Conservation (phyloP, 345 rosid genomes). For the Citrus glauca region DNA sequence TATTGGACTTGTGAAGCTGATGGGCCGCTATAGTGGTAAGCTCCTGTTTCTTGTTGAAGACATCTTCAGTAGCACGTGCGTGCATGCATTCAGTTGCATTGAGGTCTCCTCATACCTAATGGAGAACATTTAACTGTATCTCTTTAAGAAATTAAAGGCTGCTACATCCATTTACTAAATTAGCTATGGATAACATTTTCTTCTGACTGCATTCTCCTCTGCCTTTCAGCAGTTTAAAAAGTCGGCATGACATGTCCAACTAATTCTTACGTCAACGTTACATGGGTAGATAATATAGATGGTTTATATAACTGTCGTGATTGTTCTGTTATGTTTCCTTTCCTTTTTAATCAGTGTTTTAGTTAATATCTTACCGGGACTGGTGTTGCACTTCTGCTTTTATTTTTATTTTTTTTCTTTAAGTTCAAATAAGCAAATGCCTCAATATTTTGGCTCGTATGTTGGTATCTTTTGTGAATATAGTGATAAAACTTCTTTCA, state of each 20-base stretch:
- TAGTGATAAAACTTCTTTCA: not conserved
- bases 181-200: not conserved
- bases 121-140: not conserved
- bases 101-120: not conserved
- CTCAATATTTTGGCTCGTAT: not conserved
- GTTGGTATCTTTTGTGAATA: not conserved
- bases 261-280: not conserved
- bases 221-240: not conserved
- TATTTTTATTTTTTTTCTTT: too few relatives aligned
- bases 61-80: not conserved
- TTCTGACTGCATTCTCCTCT: not conserved
- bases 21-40: conserved; percentile 92
- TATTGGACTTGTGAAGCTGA: conserved; percentile 81
- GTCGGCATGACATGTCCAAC: not conserved
- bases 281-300: not conserved
- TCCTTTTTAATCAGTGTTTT: not conserved
- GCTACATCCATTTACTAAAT: not conserved
- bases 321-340: not conserved
- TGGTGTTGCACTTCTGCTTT: not conserved
- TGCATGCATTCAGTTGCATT: not conserved
- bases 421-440: not conserved
- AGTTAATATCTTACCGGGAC: not conserved
- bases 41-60: conserved; percentile 10
- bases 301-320: not conserved
- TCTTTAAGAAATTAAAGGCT: not conserved